phyloP scores from a whole-genome alignment of 768 basidiomycete species.

The Pholiota molesta region DNA sequence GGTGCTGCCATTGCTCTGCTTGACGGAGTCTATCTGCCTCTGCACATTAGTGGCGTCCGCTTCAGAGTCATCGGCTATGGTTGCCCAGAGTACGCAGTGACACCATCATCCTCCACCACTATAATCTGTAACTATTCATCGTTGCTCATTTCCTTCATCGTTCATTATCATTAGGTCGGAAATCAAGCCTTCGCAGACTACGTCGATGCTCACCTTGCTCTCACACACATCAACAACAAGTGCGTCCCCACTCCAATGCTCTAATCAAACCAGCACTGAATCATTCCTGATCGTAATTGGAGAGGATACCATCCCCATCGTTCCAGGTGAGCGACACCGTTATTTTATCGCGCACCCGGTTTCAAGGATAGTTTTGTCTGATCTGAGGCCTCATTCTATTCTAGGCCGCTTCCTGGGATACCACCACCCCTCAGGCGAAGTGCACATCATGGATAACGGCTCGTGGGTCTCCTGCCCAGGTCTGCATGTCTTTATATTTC shows the following conservation, averaged over 20 bases:
- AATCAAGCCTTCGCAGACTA: slow-evolving; percentile 66
- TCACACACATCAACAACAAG: slow-evolving; percentile 68
- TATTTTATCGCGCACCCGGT: background rate
- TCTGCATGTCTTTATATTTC: background rate
- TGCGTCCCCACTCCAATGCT: slow-evolving; percentile 16
- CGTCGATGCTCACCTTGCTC: slow-evolving; percentile 49
- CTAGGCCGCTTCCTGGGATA: slow-evolving; percentile 43
- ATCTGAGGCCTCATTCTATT: slow-evolving; percentile 7
- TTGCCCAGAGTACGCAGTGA: slow-evolving; percentile 39
- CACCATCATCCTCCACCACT: slow-evolving; percentile 12
- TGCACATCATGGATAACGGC: slow-evolving; percentile 50
- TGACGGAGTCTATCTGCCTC: slow-evolving; percentile 56
- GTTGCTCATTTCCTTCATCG: background rate
- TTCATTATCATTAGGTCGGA: slow-evolving; percentile 40
- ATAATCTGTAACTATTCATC: no score
- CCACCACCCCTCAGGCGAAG: slow-evolving; percentile 50
- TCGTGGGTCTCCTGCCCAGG: slow-evolving; percentile 58
- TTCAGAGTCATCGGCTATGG: slow-evolving; percentile 44
- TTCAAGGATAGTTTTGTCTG: background rate
- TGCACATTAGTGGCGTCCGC: slow-evolving; percentile 45
- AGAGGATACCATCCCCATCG: slow-evolving; percentile 43
- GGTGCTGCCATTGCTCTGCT: slow-evolving; percentile 60
- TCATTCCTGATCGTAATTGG: slow-evolving; percentile 19
- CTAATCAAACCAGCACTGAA: background rate
- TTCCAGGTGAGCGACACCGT: slow-evolving; percentile 34